Base-by-base conservation (phyloP, 2,329 filamentous ascomycete species). In the Corynespora cassiicola region DNA sequence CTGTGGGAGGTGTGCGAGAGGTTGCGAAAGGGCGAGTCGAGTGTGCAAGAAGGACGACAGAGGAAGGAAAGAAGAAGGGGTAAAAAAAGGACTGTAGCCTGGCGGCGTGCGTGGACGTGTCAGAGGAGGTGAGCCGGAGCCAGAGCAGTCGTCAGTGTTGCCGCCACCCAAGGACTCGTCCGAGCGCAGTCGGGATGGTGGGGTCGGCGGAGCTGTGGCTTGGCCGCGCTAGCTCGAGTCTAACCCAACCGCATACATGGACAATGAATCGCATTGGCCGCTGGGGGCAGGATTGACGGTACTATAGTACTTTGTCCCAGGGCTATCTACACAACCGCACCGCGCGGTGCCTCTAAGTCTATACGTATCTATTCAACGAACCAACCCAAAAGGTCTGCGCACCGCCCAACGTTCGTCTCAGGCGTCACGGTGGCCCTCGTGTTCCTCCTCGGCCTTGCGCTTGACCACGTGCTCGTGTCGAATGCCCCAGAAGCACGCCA, bases 401-500 rank as follows among this genome's bases (percentile, higher is more conserved):
- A n/a, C n/a, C n/a, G 5, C 17, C 22, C 6, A 7, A 16, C n/a
- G 20, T 14, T 12, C 16, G 11, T 25, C n/a, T 52, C 38, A 65
- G 12, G 58, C 63, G 33, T 65, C 61, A 5, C 58, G 53, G 40
- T 65, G 59, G 14, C 49, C 42, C 20, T 59, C 56, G n/a, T 53
- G 43, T 26, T 67, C 57, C 42, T 63, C 62, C 25, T 66, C 54
- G 16, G 56, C 57, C 27, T 58, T 54, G 35, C 50, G 61, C 54
- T 58, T 63, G 16, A 59, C 39, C 7, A 46, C 42, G 24, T 74
- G 71, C 63, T 86, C 81, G 45, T 82, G 76, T 36, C 76, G 74
- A 38, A 92, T 89, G 18, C 84, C 81, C 76, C 80, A 87, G 19
- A 95, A 66, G 35, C 84, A 87, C 23, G 91, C 79, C 0, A 73